Evolutionary conservation across 257 asterid genomes (phyloP).

Genomic region (Ballota nigra): DNA sequence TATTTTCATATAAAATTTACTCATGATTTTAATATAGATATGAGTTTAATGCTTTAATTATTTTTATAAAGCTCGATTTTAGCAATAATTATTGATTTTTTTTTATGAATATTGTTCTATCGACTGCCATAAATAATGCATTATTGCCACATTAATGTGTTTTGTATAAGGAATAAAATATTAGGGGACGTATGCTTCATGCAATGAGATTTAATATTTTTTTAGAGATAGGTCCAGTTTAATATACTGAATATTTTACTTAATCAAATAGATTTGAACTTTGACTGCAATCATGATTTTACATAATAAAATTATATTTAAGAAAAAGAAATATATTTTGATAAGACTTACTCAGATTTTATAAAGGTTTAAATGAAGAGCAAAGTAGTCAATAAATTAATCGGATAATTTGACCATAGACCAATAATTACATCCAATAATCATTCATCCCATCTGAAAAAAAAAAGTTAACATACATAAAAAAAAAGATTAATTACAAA

Average conservation of each 20-base stretch:
- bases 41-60: not conserved
- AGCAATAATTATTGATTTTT: not conserved
- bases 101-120: not conserved
- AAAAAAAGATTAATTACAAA: too few relatives aligned
- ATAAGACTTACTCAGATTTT: too few relatives aligned
- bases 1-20: too few relatives aligned
- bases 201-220: not conserved
- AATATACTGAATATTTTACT: not conserved
- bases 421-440: not conserved
- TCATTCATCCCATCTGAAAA: too few relatives aligned
- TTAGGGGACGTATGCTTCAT: not conserved
- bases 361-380: not conserved
- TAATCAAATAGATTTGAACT: not conserved
- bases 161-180: too few relatives aligned
- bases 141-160: not conserved
- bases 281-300: not conserved
- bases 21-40: not conserved
- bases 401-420: not conserved
- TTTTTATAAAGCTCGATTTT: not conserved
- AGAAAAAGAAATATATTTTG: not conserved
- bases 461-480: too few relatives aligned
- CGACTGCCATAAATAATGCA: not conserved
- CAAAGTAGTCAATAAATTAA: not conserved
- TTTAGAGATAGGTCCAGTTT: not conserved
- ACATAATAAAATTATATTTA: not conserved